These are phyloP conservation scores for Globisporangium cederbergense DNA, from an alignment of 352 stramenopile species.

Conservation along the genomic window DNA sequence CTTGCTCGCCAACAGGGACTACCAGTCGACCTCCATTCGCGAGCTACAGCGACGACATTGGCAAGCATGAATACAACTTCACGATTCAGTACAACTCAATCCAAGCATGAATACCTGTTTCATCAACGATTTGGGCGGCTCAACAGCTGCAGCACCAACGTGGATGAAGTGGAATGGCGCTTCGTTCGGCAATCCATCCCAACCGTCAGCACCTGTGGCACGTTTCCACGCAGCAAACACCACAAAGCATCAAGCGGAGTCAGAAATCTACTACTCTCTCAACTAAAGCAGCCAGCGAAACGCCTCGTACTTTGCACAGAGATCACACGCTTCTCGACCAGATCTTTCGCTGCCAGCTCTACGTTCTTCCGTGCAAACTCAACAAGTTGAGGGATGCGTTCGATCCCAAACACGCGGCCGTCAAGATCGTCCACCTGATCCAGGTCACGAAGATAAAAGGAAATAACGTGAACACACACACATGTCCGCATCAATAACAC, in stretches of 20 bases:
- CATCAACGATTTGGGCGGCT: conserved; percentile 86
- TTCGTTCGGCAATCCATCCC: conserved; percentile 85
- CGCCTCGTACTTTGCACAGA: conserved; percentile 38
- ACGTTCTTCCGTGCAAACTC: conserved; percentile 85
- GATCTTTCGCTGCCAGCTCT: conserved; percentile 64
- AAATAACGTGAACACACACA: background rate
- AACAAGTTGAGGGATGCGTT: conserved; percentile 86
- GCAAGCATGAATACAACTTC: background rate
- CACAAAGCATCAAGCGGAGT: background rate
- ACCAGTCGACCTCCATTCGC: conserved; percentile 88
- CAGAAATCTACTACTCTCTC: background rate
- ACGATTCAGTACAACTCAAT: background rate
- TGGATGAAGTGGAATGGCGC: conserved; percentile 97
- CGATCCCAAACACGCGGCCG: conserved; percentile 87
- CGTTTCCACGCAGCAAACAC: background rate
- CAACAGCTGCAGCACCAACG: conserved; percentile 91
- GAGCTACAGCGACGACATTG: conserved; percentile 19
- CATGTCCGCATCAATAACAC: background rate
- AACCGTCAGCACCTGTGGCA: conserved; percentile 81
- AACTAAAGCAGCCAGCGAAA: background rate
- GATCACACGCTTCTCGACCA: conserved; percentile 63
- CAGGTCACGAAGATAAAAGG: background rate
- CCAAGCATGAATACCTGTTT: conserved; percentile 54
- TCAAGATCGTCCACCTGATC: conserved; percentile 22
- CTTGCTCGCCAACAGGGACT: conserved; percentile 86